Percentiles rank a stretch among this genome's conserved stretches.
Conservation (phyloP, 495 filamentous ascomycete species). For the Parachaetomium inaequale region DNA sequence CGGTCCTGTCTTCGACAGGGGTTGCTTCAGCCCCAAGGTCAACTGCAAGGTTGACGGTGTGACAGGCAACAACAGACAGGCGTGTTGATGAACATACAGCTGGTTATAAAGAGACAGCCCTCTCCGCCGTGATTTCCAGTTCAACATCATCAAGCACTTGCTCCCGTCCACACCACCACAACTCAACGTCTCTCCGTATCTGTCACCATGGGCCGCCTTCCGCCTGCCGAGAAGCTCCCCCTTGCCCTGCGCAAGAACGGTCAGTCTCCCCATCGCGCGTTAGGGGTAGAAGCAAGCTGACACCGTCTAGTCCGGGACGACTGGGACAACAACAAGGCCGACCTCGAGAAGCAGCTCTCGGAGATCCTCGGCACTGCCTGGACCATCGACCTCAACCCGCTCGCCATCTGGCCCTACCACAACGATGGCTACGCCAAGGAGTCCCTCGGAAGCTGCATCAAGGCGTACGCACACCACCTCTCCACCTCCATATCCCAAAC, state of each 20-base stretch:
- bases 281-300: not conserved
- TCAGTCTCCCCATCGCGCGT: conserved; percentile 22
- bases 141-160: not conserved
- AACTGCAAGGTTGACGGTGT: not conserved
- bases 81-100: not conserved
- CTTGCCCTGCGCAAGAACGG: conserved; percentile 52
- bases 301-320: conserved; percentile 46
- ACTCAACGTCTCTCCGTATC: not conserved
- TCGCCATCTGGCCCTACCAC: conserved; percentile 48
- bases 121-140: not conserved
- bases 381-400: conserved; percentile 48
- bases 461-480: conserved; percentile 31
- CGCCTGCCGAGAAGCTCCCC: conserved; percentile 50
- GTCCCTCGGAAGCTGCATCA: conserved; percentile 44
- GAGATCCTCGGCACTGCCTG: conserved; percentile 43
- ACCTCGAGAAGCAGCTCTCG: conserved; percentile 43
- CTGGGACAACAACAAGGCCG: conserved; percentile 47
- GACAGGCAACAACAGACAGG: not conserved
- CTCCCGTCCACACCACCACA: not conserved
- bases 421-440: conserved; percentile 46
- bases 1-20: not conserved
- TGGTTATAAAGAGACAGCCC: conserved; percentile 1
- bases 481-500: not conserved
- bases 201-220: conserved; percentile 37
- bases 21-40: not conserved